Percentiles rank a stretch among this genome's conserved stretches.
Conservation (phyloP, 148 eudicot species). For the Salicornia ramosissima region DNA sequence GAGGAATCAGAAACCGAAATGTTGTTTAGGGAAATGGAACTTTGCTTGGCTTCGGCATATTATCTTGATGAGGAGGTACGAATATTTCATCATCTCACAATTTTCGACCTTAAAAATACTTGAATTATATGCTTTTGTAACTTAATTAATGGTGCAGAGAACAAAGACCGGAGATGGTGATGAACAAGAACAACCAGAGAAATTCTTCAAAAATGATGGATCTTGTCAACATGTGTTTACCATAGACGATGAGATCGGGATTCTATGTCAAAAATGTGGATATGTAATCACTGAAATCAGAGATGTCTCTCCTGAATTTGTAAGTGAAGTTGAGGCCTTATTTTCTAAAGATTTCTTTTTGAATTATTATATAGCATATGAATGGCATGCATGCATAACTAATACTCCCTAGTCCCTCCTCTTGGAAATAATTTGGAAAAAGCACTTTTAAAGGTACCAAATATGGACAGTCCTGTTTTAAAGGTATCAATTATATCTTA, state of each 20-base stretch:
- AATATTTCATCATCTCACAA: too few species aligned
- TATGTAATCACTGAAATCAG: conserved; percentile 74
- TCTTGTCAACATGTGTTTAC: conserved; percentile 69
- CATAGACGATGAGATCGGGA: conserved; percentile 82
- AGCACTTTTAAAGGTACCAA: too few species aligned
- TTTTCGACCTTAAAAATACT: neutral
- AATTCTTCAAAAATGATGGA: conserved; percentile 21
- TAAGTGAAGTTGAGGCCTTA: conserved; percentile 36
- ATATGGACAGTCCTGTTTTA: too few species aligned
- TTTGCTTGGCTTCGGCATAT: conserved; percentile 62
- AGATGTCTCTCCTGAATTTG: conserved; percentile 76
- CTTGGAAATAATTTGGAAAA: too few species aligned
- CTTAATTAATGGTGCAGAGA: conserved; percentile 38
- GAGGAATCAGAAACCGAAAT: conserved; percentile 65
- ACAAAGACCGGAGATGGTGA: conserved; percentile 28
- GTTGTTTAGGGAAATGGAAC: conserved; percentile 89
- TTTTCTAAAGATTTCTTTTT: too few species aligned
- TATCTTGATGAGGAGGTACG: conserved; percentile 63
- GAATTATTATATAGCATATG: neutral
- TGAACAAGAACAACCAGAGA: conserved; percentile 26
- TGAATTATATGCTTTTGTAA: neutral
- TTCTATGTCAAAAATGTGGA: conserved; percentile 71
- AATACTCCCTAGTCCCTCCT: too few species aligned
- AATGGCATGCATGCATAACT: neutral
- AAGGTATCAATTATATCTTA: too few species aligned